Base-by-base conservation (phyloP, 2,329 filamentous ascomycete species). In the Chrysosporium keratinophilum region DNA sequence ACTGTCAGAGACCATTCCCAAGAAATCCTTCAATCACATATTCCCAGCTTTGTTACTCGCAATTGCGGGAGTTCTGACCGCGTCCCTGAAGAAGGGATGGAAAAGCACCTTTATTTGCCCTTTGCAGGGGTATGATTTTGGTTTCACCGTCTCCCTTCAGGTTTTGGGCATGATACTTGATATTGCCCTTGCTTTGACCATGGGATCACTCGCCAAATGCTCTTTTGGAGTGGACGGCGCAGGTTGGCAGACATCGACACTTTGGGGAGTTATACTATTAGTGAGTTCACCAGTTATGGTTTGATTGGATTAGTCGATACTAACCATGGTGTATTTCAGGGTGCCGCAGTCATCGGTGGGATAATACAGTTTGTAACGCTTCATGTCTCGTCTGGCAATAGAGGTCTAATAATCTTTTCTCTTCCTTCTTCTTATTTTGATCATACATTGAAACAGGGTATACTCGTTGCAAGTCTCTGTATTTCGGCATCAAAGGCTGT, bases 21-120 rank as follows among this genome's bases (percentile, higher is more conserved):
- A 47, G 53, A 61, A 28, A 43, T 48, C 20, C 9, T 65, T 66
- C 34, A 63, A 69, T 52, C 71, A 69, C 54, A 40, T 76, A 1
- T 60, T 71, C 17, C 63, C 71, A 0, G 65, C 71, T 1, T 56
- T 63, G 4, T 56, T 74, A 6, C 57, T 76, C 3, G 64, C 67
- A 31, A 42, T 70, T 6, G 70, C 71, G 6, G 70, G 71, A 5
- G 61, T 71, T 40, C 52, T 71, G 33, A 65, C 67, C 5, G 59
- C 68, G 12, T 63, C 64, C 1, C 63, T 73, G 14, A 62, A 67
- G 6, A 56, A 61, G 39, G 68, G 65, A 43, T 69, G 66, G 14
- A 60, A 63, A 40, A 76, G 75, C 14, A 76, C 74, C 2, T 75
- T 75, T 54, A 75, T 79, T 19, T 79, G 77, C 59, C 70, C 75